phyloP scores from a whole-genome alignment of 208 protist genomes.

The Leishmania turanica region DNA sequence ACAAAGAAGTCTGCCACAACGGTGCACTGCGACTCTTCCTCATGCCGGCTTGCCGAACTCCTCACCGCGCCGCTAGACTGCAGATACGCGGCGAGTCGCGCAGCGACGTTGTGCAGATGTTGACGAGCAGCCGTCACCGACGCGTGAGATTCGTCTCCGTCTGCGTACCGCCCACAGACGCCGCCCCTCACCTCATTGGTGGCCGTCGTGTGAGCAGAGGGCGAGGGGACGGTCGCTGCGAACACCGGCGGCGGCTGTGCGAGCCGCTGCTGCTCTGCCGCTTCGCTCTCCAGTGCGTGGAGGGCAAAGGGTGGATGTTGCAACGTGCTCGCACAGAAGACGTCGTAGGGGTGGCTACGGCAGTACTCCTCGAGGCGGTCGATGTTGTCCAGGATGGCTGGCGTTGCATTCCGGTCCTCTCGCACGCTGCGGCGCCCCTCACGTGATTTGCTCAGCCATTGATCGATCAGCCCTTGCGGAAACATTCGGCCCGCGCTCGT shows the following conservation, averaged over 20 bases:
- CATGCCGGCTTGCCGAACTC: background rate
- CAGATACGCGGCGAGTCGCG: slow-evolving; percentile 22
- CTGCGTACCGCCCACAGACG: slow-evolving; percentile 20
- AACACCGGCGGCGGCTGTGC: slow-evolving; percentile 16
- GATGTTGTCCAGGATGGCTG: slow-evolving; percentile 56
- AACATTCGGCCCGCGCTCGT: slow-evolving; percentile 10
- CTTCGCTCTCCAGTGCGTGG: slow-evolving; percentile 24
- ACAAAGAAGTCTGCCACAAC: slow-evolving; percentile 24
- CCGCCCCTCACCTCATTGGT: background rate
- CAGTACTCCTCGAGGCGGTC: slow-evolving; percentile 57
- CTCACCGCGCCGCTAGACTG: background rate
- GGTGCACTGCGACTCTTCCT: background rate
- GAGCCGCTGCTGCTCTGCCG: slow-evolving; percentile 9
- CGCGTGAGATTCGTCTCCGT: slow-evolving; percentile 3
- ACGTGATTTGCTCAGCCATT: slow-evolving; percentile 70
- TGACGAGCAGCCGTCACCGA: slow-evolving; percentile 1
- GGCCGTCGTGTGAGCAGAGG: background rate
- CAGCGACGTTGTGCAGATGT: slow-evolving; percentile 16
- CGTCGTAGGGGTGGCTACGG: slow-evolving; percentile 51
- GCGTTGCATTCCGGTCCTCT: slow-evolving; percentile 43
- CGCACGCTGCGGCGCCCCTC: slow-evolving; percentile 63
- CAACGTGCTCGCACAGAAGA: slow-evolving; percentile 52
- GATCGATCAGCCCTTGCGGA: slow-evolving; percentile 41
- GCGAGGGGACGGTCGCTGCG: background rate
- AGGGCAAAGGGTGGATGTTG: slow-evolving; percentile 38